Conservation (phyloP, 2,329 filamentous ascomycete species). For the Ceratocystiopsis sp. region DNA sequence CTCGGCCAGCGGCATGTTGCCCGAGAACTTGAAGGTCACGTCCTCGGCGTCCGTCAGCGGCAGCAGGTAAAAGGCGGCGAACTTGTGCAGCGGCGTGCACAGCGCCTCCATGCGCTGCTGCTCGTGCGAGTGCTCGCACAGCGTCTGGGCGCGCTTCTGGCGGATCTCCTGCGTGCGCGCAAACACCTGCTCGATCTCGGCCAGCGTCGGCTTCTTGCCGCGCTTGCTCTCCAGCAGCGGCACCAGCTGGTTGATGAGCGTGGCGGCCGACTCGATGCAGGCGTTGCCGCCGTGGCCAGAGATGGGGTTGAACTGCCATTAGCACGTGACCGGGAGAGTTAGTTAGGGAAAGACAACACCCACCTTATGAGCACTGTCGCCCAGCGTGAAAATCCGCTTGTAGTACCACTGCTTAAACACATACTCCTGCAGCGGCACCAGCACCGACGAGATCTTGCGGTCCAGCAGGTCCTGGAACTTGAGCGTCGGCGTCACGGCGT, state of each 20-base stretch:
- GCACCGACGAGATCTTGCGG: slow-evolving; percentile 9
- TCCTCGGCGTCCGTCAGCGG: slow-evolving; percentile 2
- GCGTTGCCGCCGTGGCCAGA: slow-evolving; percentile 13
- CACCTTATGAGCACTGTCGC: slow-evolving; percentile 19
- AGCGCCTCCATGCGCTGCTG: slow-evolving; percentile 6
- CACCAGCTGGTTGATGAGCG: slow-evolving; percentile 9
- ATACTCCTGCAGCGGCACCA: slow-evolving; percentile 18
- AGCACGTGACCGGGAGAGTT: too few relatives aligned
- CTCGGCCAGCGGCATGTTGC: slow-evolving; percentile 5
- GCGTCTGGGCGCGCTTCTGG: neutral
- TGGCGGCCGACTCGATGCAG: slow-evolving; percentile 12
- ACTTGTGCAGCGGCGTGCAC: slow-evolving; percentile 2
- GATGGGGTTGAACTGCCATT: slow-evolving; percentile 11
- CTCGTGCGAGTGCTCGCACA: slow-evolving; percentile 5
- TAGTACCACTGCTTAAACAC: slow-evolving; percentile 19
- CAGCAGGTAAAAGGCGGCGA: neutral
- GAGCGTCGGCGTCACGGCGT: slow-evolving; percentile 5
- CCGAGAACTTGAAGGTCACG: slow-evolving; percentile 3
- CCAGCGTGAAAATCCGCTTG: slow-evolving; percentile 15
- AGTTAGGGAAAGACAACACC: neutral
- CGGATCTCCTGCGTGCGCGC: slow-evolving; percentile 3
- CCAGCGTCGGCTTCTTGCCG: slow-evolving; percentile 1
- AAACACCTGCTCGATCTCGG: slow-evolving; percentile 3
- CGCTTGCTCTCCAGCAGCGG: neutral
- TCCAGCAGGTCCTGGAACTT: slow-evolving; percentile 7